These are phyloP conservation scores for Syzygium malaccense DNA, from an alignment of 441 rosid genomes.

Conservation along the genomic window DNA sequence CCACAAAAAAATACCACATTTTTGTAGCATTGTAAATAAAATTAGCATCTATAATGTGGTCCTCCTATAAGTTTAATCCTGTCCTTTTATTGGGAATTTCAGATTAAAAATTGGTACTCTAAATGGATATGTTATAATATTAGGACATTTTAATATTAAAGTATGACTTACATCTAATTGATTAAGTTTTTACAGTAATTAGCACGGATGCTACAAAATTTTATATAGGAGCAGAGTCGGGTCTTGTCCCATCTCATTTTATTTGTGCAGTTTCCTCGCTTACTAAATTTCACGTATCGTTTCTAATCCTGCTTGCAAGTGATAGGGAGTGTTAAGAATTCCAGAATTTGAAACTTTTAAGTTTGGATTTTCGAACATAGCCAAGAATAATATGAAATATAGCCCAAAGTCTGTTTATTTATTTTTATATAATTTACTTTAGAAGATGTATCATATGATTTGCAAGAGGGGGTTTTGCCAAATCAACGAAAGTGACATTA, in stretches of 20 bases:
- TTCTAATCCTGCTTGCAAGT: too few relatives aligned
- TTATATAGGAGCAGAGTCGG: too few relatives aligned
- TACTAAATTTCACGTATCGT: too few relatives aligned
- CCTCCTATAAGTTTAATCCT: not conserved
- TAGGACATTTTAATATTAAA: not conserved
- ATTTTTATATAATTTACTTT: not conserved
- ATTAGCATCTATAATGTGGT: not conserved
- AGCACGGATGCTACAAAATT: too few relatives aligned
- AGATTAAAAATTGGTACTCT: not conserved
- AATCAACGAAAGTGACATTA: not conserved
- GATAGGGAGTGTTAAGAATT: not conserved
- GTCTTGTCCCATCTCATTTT: too few relatives aligned
- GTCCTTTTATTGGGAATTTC: not conserved
- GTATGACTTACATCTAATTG: too few relatives aligned
- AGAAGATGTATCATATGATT: not conserved
- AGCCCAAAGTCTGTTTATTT: not conserved
- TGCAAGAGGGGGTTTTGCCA: not conserved
- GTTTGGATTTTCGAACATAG: not conserved
- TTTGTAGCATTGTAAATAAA: not conserved
- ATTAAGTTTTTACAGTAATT: too few relatives aligned
- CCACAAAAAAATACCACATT: not conserved
- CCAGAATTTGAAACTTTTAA: not conserved
- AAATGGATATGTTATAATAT: not conserved
- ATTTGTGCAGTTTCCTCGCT: too few relatives aligned
- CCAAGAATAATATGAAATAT: not conserved